These are phyloP conservation scores for Aleurites moluccanus DNA, from an alignment of 441 rosid genomes.

Conservation along the genomic window DNA sequence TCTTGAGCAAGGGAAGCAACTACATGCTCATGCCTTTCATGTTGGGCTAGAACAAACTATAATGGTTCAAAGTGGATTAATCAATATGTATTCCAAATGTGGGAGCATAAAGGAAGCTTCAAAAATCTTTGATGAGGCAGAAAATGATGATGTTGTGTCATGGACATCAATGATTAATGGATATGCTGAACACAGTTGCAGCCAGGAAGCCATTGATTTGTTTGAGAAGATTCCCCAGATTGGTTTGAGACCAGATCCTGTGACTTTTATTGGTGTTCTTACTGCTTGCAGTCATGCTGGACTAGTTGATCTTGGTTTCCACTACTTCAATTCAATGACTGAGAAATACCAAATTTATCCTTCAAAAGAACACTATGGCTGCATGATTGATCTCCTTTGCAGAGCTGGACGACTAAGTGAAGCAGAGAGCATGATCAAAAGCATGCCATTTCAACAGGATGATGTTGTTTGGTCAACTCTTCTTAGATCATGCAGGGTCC, in stretches of 20 bases:
- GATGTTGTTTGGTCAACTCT: constrained; percentile 91
- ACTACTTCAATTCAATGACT: constrained; percentile 69
- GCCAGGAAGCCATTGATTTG: constrained; percentile 66
- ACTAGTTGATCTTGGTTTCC: constrained; percentile 69
- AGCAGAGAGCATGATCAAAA: constrained; percentile 71
- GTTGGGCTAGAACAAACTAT: constrained; percentile 61
- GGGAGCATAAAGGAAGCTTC: constrained; percentile 77
- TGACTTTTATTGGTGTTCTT: constrained; percentile 79
- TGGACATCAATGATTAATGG: constrained; percentile 93
- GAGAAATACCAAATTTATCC: constrained; percentile 47
- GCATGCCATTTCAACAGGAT: constrained; percentile 66
- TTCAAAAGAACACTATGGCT: constrained; percentile 84
- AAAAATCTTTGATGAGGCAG: constrained; percentile 56
- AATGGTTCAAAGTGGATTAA: constrained; percentile 61
- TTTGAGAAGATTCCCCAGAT: constrained; percentile 55
- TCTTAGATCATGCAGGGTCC: constrained; percentile 64
- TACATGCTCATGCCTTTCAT: constrained; percentile 58
- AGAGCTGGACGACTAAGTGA: constrained; percentile 69
- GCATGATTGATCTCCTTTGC: constrained; percentile 89
- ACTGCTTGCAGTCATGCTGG: constrained; percentile 85
- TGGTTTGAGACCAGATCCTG: constrained; percentile 67
- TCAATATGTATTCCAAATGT: constrained; percentile 93
- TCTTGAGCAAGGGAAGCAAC: constrained; percentile 80
- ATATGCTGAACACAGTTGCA: constrained; percentile 81
- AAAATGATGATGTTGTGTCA: constrained; percentile 55